phyloP scores from a whole-genome alignment of 2,329 filamentous ascomycete genomes.

The Diaporthe velutina region DNA sequence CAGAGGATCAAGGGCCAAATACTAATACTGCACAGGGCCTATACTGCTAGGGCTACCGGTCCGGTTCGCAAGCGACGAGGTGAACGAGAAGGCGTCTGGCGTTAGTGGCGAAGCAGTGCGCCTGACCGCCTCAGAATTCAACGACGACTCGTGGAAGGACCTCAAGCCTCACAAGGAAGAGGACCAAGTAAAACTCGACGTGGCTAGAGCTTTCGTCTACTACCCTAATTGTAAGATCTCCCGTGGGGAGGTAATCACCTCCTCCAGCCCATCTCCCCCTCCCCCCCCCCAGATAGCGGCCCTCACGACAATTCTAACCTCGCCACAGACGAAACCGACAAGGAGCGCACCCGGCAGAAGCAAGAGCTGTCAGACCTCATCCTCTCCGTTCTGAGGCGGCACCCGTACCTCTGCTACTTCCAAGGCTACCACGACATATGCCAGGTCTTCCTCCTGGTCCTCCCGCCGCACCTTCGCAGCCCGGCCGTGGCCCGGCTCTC shows the following conservation, averaged over 20 bases:
- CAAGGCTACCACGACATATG: constrained; percentile 99
- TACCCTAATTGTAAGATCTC: constrained; percentile 81
- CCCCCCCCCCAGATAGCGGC: not conserved
- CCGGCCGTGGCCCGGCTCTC: constrained; percentile 84
- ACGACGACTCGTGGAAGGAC: constrained; percentile 63
- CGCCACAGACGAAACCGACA: constrained; percentile 72
- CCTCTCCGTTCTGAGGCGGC: constrained; percentile 80
- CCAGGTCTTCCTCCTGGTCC: constrained; percentile 91
- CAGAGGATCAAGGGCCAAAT: not conserved
- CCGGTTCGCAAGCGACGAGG: constrained; percentile 40
- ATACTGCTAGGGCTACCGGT: constrained; percentile 63
- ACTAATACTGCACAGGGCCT: constrained; percentile 65
- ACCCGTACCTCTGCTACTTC: constrained; percentile 93
- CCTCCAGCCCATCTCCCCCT: not conserved
- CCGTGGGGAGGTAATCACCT: constrained; percentile 43
- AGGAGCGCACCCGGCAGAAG: constrained; percentile 79
- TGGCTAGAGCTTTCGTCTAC: constrained; percentile 96
- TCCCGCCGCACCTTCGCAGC: constrained; percentile 73
- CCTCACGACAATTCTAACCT: not conserved
- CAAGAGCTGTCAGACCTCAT: constrained; percentile 85
- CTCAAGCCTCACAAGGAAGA: constrained; percentile 87
- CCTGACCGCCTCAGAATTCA: constrained; percentile 29
- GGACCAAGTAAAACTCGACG: constrained; percentile 90
- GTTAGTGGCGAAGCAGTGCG: constrained; percentile 40
- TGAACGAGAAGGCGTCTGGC: constrained; percentile 38